phyloP scores from a whole-genome alignment of 1,139 yeast species.

The Pneumocystis jirovecii region DNA sequence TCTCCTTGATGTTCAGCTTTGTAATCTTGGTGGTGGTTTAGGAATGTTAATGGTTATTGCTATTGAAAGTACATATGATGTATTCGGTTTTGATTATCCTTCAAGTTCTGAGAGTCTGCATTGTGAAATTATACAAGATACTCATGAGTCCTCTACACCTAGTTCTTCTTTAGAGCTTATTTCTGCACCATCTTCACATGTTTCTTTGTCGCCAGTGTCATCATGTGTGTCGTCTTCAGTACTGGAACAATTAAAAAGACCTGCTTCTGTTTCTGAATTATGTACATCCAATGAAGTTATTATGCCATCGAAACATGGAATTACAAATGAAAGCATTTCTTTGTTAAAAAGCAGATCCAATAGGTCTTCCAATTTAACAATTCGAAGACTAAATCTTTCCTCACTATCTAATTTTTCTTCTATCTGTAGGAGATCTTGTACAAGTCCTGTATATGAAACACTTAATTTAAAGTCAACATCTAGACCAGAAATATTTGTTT shows the following conservation, averaged over 20 bases:
- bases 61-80: background rate
- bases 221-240: background rate
- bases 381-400: background rate
- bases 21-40: background rate
- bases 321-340: background rate
- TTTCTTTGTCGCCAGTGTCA: background rate
- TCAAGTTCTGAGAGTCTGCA: background rate
- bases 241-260: background rate
- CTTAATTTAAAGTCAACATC: background rate
- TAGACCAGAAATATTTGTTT: background rate
- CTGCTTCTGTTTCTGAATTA: background rate
- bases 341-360: background rate
- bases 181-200: background rate
- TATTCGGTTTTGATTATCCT: background rate
- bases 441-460: background rate
- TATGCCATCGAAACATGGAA: background rate
- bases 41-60: background rate
- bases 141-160: background rate
- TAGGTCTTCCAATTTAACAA: background rate
- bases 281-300: background rate
- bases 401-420: background rate
- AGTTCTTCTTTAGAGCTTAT: background rate
- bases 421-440: background rate
- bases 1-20: background rate
- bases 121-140: background rate